phyloP scores from a whole-genome alignment of 306 rosid genomes.

The Malus asiatica region DNA sequence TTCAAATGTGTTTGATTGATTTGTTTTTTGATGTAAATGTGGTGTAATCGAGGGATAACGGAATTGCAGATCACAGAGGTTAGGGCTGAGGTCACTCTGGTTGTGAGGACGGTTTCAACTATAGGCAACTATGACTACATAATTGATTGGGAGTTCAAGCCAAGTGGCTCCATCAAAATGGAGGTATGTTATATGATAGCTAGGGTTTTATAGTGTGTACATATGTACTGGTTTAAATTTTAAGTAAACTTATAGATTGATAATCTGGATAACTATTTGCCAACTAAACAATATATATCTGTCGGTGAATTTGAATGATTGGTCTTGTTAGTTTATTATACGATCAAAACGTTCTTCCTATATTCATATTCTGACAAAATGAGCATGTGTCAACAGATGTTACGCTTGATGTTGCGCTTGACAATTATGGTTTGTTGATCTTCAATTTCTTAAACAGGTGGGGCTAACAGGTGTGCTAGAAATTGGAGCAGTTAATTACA shows the following conservation, averaged over 20 bases:
- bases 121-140: constrained; percentile 49
- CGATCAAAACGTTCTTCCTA: not conserved
- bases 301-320: not conserved
- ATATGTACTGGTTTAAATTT: not conserved
- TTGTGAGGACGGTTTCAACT: constrained; percentile 42
- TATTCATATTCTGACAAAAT: not conserved
- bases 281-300: no score
- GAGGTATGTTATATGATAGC: constrained; percentile 16
- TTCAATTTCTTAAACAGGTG: constrained; percentile 16
- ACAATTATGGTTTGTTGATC: not conserved
- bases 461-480: constrained; percentile 43
- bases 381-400: not conserved
- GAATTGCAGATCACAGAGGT: constrained; percentile 36
- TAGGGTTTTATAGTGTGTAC: not conserved
- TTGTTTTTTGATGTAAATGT: not conserved
- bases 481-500: constrained; percentile 26
- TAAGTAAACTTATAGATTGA: no score
- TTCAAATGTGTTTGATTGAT: not conserved
- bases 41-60: not conserved
- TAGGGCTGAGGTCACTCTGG: constrained; percentile 37
- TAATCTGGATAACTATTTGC: no score
- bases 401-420: not conserved
- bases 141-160: constrained; percentile 53
- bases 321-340: not conserved
- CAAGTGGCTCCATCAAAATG: constrained; percentile 49